Conservation (phyloP, 2,329 filamentous ascomycete genomes). For the Alternaria incomplexa region DNA sequence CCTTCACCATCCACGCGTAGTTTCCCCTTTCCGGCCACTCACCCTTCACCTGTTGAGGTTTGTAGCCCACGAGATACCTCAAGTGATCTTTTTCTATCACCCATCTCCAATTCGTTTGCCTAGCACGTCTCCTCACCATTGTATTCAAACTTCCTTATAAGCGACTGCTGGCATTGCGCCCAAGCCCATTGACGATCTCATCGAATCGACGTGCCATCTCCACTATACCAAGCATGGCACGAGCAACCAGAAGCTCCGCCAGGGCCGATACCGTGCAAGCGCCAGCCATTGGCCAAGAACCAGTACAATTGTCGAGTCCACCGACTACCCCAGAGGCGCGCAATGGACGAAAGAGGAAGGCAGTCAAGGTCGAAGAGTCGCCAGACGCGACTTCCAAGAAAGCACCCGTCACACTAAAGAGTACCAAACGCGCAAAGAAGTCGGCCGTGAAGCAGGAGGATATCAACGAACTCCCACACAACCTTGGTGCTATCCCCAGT, state of each 20-base stretch:
- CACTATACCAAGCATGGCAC: conserved; percentile 32
- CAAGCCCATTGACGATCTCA: conserved; percentile 2
- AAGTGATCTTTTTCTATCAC: neutral
- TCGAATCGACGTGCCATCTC: neutral
- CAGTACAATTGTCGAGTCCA: conserved; percentile 53
- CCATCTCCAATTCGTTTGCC: neutral
- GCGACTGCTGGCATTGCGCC: conserved; percentile 14
- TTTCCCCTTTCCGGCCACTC: conserved; percentile 4
- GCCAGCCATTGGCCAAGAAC: conserved; percentile 22
- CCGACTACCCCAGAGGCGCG: conserved; percentile 47
- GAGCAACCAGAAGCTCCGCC: conserved; percentile 39
- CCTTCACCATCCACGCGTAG: conserved; percentile 11
- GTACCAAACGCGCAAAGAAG: conserved; percentile 47
- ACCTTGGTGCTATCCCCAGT: conserved; percentile 52
- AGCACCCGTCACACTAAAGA: conserved; percentile 23
- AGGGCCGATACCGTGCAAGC: conserved; percentile 17
- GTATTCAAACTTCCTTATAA: conserved; percentile 7
- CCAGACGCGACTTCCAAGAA: conserved; percentile 8
- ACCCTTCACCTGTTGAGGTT: conserved; percentile 1
- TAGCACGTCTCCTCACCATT: neutral
- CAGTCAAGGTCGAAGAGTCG: conserved; percentile 26
- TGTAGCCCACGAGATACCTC: neutral
- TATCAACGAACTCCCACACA: conserved; percentile 62
- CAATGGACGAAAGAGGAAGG: conserved; percentile 35
- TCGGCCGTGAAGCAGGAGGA: conserved; percentile 48